Evolutionary conservation across 2,329 filamentous ascomycete species (phyloP).

Genomic region (Lasiodiplodia theobromae): DNA sequence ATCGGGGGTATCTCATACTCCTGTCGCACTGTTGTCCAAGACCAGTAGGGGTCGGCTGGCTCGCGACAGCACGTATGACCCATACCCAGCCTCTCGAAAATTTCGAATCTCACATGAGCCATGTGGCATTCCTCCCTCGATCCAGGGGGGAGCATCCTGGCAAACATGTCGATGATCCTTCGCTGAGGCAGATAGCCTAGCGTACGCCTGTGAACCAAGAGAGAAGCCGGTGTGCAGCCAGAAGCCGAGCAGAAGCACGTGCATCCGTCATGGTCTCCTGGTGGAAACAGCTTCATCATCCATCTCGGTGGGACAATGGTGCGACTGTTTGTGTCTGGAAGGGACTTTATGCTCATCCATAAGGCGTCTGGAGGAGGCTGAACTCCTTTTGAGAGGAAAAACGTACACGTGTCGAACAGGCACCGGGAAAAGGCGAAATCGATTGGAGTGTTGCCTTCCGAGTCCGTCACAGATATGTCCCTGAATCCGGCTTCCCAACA

Average conservation of each 20-base stretch:
- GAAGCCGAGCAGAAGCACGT: neutral
- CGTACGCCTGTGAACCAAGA: fast-evolving
- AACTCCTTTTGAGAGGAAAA: too few species aligned
- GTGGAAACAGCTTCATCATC: neutral
- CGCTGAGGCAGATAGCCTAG: fast-evolving
- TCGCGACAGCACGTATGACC: neutral
- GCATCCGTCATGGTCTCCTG: neutral
- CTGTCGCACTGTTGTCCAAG: too few species aligned
- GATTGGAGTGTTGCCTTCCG: too few species aligned
- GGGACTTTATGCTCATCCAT: neutral
- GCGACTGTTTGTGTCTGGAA: too few species aligned
- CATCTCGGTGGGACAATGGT: neutral
- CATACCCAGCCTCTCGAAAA: neutral
- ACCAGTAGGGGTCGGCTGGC: too few species aligned
- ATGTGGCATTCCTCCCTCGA: neutral
- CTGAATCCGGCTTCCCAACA: too few species aligned
- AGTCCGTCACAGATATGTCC: too few species aligned
- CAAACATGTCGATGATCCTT: neutral
- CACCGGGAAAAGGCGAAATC: too few species aligned
- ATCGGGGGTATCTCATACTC: neutral
- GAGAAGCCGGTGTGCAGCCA: neutral
- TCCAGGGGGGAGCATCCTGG: fast-evolving
- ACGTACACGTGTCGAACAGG: too few species aligned
- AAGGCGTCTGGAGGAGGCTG: neutral
- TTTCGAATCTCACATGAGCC: neutral